These are phyloP conservation scores for Nitzschia putrida DNA, from an alignment of 108 stramenopile species.

Conservation along the genomic window DNA sequence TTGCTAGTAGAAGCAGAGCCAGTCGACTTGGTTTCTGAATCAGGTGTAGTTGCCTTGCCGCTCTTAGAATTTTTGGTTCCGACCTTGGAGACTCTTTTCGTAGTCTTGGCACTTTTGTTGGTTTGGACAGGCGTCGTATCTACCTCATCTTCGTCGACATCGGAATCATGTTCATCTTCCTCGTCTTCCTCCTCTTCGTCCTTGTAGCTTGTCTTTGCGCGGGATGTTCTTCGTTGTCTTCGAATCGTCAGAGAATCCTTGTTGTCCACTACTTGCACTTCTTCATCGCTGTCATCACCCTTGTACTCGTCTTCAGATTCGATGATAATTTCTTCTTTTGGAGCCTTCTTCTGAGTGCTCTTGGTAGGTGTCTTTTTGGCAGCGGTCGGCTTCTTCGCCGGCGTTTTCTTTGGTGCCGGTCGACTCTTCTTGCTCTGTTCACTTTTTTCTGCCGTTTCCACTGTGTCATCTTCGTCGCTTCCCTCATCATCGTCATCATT, in stretches of 20 bases:
- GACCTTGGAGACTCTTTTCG: too few species aligned
- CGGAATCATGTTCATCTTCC: constrained; percentile 9
- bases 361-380: background rate
- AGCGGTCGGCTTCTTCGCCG: constrained; percentile 11
- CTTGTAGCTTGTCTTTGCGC: constrained; percentile 21
- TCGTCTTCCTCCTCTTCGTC: constrained; percentile 33
- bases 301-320: constrained; percentile 19
- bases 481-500: constrained; percentile 19
- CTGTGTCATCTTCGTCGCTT: constrained; percentile 10
- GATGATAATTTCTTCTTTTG: background rate
- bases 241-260: background rate
- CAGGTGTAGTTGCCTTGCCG: background rate
- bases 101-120: too few species aligned
- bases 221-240: constrained; percentile 1
- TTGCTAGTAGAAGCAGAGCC: background rate
- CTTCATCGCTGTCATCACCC: background rate
- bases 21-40: background rate
- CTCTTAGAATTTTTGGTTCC: background rate
- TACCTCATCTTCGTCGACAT: too few species aligned
- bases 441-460: constrained; percentile 13
- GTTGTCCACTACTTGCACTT: background rate
- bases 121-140: too few species aligned
- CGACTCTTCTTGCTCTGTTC: background rate
- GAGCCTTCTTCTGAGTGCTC: too few species aligned
- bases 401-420: background rate